Evolutionary conservation across 1,139 yeast species (phyloP), one percentile per base, ranked within the genome.

Genomic region (Blastobotrys niveus): DNA sequence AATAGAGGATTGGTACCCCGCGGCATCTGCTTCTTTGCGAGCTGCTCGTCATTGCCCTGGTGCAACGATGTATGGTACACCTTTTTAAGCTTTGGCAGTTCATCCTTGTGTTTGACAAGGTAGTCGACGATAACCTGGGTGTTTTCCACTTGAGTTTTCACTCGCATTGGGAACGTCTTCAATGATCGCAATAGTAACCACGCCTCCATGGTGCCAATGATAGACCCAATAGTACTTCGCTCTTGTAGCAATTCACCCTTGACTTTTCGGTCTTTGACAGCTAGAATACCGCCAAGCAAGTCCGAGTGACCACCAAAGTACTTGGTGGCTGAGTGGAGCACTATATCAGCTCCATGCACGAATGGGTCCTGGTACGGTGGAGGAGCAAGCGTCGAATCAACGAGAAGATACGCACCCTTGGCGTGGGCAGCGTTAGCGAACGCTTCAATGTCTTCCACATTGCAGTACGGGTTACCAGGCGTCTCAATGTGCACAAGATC

Each of bases 221-320:
- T 84, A 1, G 95, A 79, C 18, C 96, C 96, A 45, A 87, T 65
- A 46, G 70, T 72, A 12, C 77, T 62, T 55, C 97, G 72, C 56
- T 88, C 96, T 0, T 60, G 61, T 8, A 71, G 63, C 51, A 89
- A 68, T 38, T 66, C 60, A 14, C 66, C 55, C 48, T 74, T 72
- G 6, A 71, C 69, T 1, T 68, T 66, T 7, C 59, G 56, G 49
- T 77, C 77, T 60, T 80, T 79, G 10, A 84, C 80, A 10, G 80
- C 78, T 30, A 88, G 66, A 9, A 82, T 72, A 18, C 96, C 96
- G 3, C 95, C 89, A 38, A 89, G 70, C 43, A 87, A 66, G 62
- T 89, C 96, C n/a, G 95, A 83, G 63, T 88, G 96, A 18, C 96
- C 96, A 30, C 95, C 96, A 60, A 87, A 81, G 64, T 80, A 89